phyloP scores from a whole-genome alignment of 768 basidiomycete species.

The Leucocoprinus sp. region DNA sequence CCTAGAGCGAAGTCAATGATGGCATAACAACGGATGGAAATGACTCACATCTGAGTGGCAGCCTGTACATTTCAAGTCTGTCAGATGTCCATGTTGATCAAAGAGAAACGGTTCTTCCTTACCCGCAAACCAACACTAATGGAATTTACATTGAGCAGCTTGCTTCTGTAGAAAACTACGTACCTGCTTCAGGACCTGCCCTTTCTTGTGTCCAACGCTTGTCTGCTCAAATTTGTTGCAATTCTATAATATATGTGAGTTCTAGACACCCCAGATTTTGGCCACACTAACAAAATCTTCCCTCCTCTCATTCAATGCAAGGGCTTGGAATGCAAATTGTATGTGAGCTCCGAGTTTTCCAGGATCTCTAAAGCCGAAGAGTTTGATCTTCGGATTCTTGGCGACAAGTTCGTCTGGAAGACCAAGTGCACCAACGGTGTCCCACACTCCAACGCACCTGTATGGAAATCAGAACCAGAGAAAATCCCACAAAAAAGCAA shows the following conservation, averaged over 20 bases:
- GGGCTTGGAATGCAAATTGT: slow-evolving; percentile 57
- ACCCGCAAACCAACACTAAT: slow-evolving; percentile 72
- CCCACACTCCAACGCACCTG: slow-evolving; percentile 68
- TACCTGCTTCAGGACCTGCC: slow-evolving; percentile 58
- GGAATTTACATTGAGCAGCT: neutral
- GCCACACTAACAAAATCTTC: slow-evolving; percentile 51
- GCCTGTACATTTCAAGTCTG: slow-evolving; percentile 15
- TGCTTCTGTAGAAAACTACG: slow-evolving; percentile 7
- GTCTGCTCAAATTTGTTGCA: slow-evolving; percentile 60
- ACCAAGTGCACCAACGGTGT: slow-evolving; percentile 69
- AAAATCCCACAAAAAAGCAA: neutral
- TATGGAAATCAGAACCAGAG: slow-evolving; percentile 2
- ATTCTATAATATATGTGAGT: slow-evolving; percentile 26
- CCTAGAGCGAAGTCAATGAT: slow-evolving; percentile 26
- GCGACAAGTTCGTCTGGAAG: slow-evolving; percentile 57
- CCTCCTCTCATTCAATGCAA: slow-evolving; percentile 61
- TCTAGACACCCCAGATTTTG: neutral
- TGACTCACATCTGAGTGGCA: slow-evolving; percentile 35
- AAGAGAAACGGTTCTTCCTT: slow-evolving; percentile 15
- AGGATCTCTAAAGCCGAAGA: slow-evolving; percentile 60
- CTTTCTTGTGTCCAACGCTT: slow-evolving; percentile 38
- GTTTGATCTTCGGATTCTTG: slow-evolving; percentile 31
- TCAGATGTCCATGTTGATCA: slow-evolving; percentile 7
- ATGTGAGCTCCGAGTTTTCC: slow-evolving; percentile 52
- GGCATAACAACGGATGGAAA: slow-evolving; percentile 1